Conservation (phyloP, 495 filamentous ascomycete species). For the Penicillium nucicola region DNA sequence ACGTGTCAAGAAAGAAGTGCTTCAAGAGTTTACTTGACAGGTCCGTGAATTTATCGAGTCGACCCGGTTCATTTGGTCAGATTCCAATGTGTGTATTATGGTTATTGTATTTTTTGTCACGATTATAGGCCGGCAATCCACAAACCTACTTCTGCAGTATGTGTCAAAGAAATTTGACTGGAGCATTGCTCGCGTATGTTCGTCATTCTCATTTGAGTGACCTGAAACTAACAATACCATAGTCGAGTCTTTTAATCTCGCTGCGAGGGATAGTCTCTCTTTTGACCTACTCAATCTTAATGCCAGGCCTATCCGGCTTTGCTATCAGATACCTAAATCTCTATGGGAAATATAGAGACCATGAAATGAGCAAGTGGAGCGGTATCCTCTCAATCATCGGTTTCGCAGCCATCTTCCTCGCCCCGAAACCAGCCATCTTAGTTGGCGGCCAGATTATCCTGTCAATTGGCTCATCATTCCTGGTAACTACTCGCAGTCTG, state of each 20-base stretch:
- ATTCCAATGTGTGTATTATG: slow-evolving; percentile 24
- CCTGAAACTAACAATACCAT: slow-evolving; percentile 9
- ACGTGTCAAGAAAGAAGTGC: slow-evolving; percentile 5
- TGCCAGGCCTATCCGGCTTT: slow-evolving; percentile 25
- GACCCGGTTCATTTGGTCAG: slow-evolving; percentile 27
- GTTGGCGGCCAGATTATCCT: slow-evolving; percentile 32
- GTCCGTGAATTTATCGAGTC: slow-evolving; percentile 24
- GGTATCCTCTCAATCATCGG: slow-evolving; percentile 27
- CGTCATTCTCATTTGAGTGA: not conserved
- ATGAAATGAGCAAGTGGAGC: slow-evolving; percentile 30
- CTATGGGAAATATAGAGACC: slow-evolving; percentile 27
- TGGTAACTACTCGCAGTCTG: slow-evolving; percentile 29
- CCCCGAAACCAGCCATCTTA: slow-evolving; percentile 28
- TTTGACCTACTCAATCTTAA: slow-evolving; percentile 27
- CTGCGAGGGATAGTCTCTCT: slow-evolving; percentile 34
- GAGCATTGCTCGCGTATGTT: slow-evolving; percentile 36
- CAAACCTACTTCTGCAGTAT: slow-evolving; percentile 37
- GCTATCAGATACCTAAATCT: slow-evolving; percentile 24
- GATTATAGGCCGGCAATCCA: slow-evolving; percentile 25
- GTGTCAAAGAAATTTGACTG: slow-evolving; percentile 40
- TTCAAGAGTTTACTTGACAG: slow-evolving; percentile 10
- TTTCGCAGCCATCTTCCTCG: slow-evolving; percentile 26
- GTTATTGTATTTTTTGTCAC: slow-evolving; percentile 31
- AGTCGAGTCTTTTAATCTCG: slow-evolving; percentile 40
- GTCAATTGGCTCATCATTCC: slow-evolving; percentile 32